Evolutionary conservation across 148 eudicot species (phyloP).

Genomic region (Drosera capensis): DNA sequence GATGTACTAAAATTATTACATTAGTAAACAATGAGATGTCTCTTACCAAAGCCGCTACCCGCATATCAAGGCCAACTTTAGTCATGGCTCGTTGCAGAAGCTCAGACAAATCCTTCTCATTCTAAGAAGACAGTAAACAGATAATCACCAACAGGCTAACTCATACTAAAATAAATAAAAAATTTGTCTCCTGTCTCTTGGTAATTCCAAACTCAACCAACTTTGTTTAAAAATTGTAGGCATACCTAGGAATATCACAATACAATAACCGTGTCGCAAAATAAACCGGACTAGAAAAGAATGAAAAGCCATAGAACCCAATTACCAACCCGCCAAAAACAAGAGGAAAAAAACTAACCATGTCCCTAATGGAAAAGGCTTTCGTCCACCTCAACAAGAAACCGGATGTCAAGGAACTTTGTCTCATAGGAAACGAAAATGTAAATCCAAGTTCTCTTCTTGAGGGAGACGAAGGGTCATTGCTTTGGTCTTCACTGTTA

Average conservation of each 20-base stretch:
- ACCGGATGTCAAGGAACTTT: conserved; percentile 63
- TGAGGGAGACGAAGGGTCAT: conserved; percentile 17
- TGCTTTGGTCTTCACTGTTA: conserved; percentile 31
- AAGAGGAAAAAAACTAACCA: conserved; percentile 37
- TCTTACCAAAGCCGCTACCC: conserved; percentile 61
- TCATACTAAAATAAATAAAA: no score
- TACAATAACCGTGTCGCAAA: no score
- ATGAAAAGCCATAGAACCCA: no score
- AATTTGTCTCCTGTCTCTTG: no score
- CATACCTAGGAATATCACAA: no score
- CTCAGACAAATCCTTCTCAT: conserved; percentile 63
- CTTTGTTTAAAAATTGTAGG: no score
- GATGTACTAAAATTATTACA: no score
- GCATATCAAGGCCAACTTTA: conserved; percentile 54
- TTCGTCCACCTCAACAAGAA: conserved; percentile 74
- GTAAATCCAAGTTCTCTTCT: conserved; percentile 74
- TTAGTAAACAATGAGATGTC: not conserved
- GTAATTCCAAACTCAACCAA: no score
- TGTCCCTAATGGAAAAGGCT: conserved; percentile 64
- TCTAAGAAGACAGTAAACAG: conserved; percentile 21
- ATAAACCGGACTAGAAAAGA: no score
- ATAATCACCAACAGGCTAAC: not conserved
- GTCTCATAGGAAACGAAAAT: conserved; percentile 91
- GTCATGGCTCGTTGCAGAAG: conserved; percentile 48
- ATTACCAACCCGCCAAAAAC: no score